These are phyloP conservation scores for Funneliformis geosporum DNA, from an alignment of 192 early-diverging fungal genomes.

Conservation along the genomic window DNA sequence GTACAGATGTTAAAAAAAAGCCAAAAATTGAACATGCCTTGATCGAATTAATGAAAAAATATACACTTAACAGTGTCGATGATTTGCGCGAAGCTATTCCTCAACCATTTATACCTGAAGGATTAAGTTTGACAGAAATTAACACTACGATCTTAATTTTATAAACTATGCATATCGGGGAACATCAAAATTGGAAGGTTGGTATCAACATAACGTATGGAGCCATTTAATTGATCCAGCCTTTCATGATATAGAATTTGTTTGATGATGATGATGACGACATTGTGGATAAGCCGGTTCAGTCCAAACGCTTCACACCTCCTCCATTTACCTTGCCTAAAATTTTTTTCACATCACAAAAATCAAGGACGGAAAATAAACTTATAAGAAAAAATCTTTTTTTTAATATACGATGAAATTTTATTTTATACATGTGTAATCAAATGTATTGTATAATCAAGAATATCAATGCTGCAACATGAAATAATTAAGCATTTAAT, in stretches of 20 bases:
- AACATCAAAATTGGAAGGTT: slow-evolving; percentile 22
- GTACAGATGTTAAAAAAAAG: neutral
- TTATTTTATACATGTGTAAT: too few relatives aligned
- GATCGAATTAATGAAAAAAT: slow-evolving; percentile 28
- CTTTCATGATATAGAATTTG: slow-evolving; percentile 13
- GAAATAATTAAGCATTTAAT: too few relatives aligned
- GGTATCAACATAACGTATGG: slow-evolving; percentile 16
- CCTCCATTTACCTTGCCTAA: too few relatives aligned
- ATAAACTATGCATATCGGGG: slow-evolving; percentile 23
- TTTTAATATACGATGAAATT: too few relatives aligned
- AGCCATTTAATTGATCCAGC: slow-evolving; percentile 9
- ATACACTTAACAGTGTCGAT: neutral
- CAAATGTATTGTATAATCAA: too few relatives aligned
- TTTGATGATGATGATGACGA: too few relatives aligned
- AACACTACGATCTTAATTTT: slow-evolving; percentile 14
- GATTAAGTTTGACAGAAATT: slow-evolving; percentile 9
- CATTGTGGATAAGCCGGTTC: too few relatives aligned
- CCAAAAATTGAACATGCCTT: neutral
- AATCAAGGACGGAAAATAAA: too few relatives aligned
- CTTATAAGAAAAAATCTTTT: too few relatives aligned
- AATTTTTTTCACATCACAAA: too few relatives aligned
- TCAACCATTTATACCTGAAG: slow-evolving; percentile 8
- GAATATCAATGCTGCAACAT: too few relatives aligned
- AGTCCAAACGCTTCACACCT: too few relatives aligned
- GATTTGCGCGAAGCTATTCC: neutral